Base-by-base conservation (phyloP, 2,329 filamentous ascomycete genomes). In the Allantophomopsis lycopodina region DNA sequence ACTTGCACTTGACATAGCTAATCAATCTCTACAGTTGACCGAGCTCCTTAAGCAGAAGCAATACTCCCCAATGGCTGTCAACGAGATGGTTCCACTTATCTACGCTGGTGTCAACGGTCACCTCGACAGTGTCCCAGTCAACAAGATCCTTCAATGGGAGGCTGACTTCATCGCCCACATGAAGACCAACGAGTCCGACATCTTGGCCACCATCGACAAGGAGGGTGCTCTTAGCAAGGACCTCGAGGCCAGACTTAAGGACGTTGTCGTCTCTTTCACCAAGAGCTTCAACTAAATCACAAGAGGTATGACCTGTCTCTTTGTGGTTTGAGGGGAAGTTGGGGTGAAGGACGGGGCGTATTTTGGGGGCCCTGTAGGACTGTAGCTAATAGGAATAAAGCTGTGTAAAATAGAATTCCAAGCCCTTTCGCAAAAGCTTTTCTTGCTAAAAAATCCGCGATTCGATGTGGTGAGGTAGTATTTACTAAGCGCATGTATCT, bases 41-140 rank as follows among this genome's bases (percentile, higher is more conserved):
- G 89, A 96, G 79, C 84, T 95, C 53, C 83, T 95, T 60, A 96
- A 96, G 83, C 91, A 98, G 78, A 95, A 94, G 79, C 91, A 98
- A 73, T 98, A 96, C 78, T 81, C 76, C 36, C 91, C 91, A 57
- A 95, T 95, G 88, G 84, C 86, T 55, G 89, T 96, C 62, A 91
- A 93, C 75, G 89, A 98, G 75, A 96, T 96, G 89, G 91, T 98
- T 73, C 91, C 91, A 54, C 80, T 98, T 55, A 96, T 98, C 76
- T 98, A 77, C 69, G 89, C 91, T 52, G 91, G 91, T 93, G 86
- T 98, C 71, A 96, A 96, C 71, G 91, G 91, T 73, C 71, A 76
- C 69, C 80, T 98, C 53, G 91, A 98, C 72, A 61, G 49, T 55
- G 74, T 98, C 51, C 91, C 91, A 49, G 91, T 96, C 60, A 62